phyloP scores from a whole-genome alignment of 2,329 filamentous ascomycete species.

The Trichoderma hamatum region DNA sequence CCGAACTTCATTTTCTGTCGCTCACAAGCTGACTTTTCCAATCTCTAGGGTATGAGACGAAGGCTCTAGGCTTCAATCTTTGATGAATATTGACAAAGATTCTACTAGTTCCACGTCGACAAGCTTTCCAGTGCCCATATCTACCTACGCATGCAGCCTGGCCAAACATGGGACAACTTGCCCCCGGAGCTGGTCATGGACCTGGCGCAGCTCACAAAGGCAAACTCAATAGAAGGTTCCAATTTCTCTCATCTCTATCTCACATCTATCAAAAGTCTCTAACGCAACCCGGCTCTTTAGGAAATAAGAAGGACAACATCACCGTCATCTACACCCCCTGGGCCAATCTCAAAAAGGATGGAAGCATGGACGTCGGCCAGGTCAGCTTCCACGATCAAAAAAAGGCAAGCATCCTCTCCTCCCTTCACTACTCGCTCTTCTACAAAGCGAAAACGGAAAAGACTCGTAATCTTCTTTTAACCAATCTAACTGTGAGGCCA shows the following conservation, averaged over 20 bases:
- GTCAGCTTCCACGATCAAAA: slow-evolving; percentile 91
- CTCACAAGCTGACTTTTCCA: slow-evolving; percentile 6
- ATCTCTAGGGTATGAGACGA: slow-evolving; percentile 34
- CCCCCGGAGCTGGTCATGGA: slow-evolving; percentile 75
- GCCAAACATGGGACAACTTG: slow-evolving; percentile 82
- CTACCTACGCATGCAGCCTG: slow-evolving; percentile 81
- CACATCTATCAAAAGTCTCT: neutral
- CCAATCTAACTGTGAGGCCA: neutral
- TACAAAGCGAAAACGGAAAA: neutral
- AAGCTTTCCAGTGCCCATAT: slow-evolving; percentile 97
- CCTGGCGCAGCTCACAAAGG: slow-evolving; percentile 96
- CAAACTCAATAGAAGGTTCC: slow-evolving; percentile 90
- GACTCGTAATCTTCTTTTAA: neutral
- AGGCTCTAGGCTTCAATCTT: neutral
- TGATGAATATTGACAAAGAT: neutral
- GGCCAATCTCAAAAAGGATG: slow-evolving; percentile 94
- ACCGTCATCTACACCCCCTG: slow-evolving; percentile 97
- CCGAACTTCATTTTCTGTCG: neutral
- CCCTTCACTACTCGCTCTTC: neutral
- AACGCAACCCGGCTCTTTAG: slow-evolving; percentile 46
- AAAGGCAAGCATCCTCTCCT: slow-evolving; percentile 48
- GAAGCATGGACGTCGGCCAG: slow-evolving; percentile 92
- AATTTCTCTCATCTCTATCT: neutral
- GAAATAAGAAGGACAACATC: slow-evolving; percentile 98
- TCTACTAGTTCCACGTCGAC: slow-evolving; percentile 84